Evolutionary conservation across 2,329 filamentous ascomycete genomes (phyloP), one percentile per base, ranked within the genome.

Genomic region (Aureobasidium pullulans): DNA sequence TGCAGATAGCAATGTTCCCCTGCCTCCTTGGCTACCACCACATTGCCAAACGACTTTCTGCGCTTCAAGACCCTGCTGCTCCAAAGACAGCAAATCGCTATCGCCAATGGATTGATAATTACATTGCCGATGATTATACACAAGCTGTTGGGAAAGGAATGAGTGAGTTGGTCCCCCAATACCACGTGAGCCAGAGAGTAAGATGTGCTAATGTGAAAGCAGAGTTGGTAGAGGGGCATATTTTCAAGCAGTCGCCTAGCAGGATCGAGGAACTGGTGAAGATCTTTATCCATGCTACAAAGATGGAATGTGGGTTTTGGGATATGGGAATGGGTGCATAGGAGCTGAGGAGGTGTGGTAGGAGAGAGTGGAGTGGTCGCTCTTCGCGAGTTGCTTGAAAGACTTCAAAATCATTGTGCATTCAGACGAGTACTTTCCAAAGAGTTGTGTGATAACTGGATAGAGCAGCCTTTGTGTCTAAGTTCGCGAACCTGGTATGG

Each of bases 31-130:
- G 93, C 43, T 96, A 97, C 71, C 87, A 87, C 9, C 83, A 84
- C 59, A 89, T 95, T 61, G 93, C 89, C 6, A 80, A 81, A 66
- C 82, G 89, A 66, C 78, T 96, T 3, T 79, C 85, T 66, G 77
- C 77, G 88, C 62, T 75, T 80, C 50, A 77, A 76, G n/a, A 87
- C 84, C 37, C 67, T 73, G 57, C 62, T n/a, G 61, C 63, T 32
- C 62, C 64, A 1, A 64, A 62, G 47, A 57, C 54, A 37, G 62
- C 65, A 16, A 71, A 71, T 67, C 76, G 50, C 79, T 97, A 96
- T 75, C 94, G 88, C 87, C 82, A 85, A 47, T 97, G 93, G 93
- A 90, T 97, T 64, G 80, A 92, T 69, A 95, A 90, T 68, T 97
- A 96, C 69, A 83, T 88, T 15, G 88, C 86, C 2, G 85, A 89